Conservation (phyloP, 2,329 filamentous ascomycete species). For the Fusarium devonianum region DNA sequence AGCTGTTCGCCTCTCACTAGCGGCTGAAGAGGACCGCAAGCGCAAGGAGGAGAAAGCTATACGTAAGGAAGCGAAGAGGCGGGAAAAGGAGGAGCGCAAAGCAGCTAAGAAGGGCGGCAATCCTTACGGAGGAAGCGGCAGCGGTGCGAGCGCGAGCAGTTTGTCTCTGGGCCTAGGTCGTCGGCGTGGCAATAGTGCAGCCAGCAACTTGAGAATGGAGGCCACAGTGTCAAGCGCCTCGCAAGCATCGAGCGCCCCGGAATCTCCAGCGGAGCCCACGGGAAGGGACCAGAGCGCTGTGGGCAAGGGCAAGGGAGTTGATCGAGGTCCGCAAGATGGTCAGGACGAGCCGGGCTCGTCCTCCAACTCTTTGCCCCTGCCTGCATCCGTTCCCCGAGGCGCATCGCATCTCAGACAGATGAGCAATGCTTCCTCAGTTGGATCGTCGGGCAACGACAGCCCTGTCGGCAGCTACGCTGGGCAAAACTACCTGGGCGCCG, state of each 20-base stretch:
- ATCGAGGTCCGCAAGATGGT: conserved; percentile 53
- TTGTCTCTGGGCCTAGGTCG: conserved; percentile 68
- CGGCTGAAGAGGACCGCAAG: conserved; percentile 90
- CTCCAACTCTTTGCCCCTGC: conserved; percentile 53
- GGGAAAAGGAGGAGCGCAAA: conserved; percentile 85
- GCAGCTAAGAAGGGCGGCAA: conserved; percentile 66
- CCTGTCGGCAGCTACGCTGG: conserved; percentile 59
- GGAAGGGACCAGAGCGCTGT: conserved; percentile 44
- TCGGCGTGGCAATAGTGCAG: conserved; percentile 64
- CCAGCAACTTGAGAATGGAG: conserved; percentile 67
- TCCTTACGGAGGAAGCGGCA: conserved; percentile 47
- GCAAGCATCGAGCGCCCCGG: conserved; percentile 38
- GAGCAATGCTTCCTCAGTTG: conserved; percentile 85
- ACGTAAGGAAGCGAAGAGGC: conserved; percentile 81
- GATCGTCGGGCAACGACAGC: conserved; percentile 78
- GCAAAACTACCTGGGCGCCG: conserved; percentile 43
- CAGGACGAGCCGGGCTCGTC: conserved; percentile 44
- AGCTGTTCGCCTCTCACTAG: conserved; percentile 89
- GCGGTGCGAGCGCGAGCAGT: conserved; percentile 66
- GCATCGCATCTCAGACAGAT: conserved; percentile 80
- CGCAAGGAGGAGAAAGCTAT: conserved; percentile 68
- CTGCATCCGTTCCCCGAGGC: conserved; percentile 62
- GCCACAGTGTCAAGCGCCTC: conserved; percentile 57
- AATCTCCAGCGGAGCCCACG: conserved; percentile 37
- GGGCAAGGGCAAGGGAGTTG: conserved; percentile 75